Evolutionary conservation across 345 rosid species (phyloP).

Genomic region (Turnera subulata): DNA sequence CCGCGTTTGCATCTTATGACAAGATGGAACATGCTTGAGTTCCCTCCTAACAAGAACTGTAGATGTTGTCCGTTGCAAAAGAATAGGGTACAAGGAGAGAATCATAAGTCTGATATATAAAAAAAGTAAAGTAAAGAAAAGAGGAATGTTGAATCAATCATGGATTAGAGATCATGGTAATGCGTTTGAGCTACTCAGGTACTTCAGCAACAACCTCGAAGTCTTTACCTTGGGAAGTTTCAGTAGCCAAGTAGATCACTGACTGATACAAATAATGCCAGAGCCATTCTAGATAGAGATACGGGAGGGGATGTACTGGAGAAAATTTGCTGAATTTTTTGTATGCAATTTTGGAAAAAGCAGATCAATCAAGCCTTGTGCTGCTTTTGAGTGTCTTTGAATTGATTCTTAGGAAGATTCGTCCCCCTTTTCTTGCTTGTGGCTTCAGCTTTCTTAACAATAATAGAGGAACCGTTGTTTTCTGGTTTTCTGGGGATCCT

Average conservation of each 20-base stretch:
- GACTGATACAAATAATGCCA: neutral
- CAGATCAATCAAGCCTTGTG: constrained; percentile 4
- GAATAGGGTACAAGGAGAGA: too few species aligned
- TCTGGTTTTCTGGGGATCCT: constrained; percentile 45
- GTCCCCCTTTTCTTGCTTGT: constrained; percentile 38
- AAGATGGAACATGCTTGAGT: too few species aligned
- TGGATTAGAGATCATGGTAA: constrained; percentile 9
- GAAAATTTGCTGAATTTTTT: too few species aligned
- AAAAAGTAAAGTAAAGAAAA: too few species aligned
- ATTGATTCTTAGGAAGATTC: constrained; percentile 18
- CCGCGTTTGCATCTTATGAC: too few species aligned
- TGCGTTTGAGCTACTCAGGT: neutral
- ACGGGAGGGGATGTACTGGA: too few species aligned
- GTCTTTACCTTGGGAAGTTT: neutral
- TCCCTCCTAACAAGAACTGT: too few species aligned
- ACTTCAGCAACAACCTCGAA: neutral
- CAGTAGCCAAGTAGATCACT: constrained; percentile 7
- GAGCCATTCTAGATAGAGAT: neutral
- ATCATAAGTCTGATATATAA: too few species aligned
- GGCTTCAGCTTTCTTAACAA: constrained; percentile 33
- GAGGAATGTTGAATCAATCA: constrained; percentile 11
- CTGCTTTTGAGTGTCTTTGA: constrained; percentile 21
- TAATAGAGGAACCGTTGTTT: constrained; percentile 39
- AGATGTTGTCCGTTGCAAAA: too few species aligned
- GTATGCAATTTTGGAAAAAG: neutral